phyloP scores from a whole-genome alignment of 2,329 filamentous ascomycete genomes.

The Penicillium sp. region DNA sequence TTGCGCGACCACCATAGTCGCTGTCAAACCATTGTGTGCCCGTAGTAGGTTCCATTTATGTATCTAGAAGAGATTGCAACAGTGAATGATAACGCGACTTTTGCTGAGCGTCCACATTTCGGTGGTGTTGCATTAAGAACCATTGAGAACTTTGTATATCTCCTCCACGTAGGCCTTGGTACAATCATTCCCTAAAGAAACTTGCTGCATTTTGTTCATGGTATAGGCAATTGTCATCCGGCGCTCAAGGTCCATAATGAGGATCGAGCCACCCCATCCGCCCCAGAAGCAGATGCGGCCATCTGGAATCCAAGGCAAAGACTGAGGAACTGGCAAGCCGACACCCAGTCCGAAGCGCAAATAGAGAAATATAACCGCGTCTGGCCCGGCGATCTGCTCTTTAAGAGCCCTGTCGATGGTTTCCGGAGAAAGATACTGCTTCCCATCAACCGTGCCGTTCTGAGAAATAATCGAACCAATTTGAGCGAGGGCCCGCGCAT shows the following conservation, averaged over 20 bases:
- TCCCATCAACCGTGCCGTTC: slow-evolving; percentile 37
- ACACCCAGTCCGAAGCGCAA: slow-evolving; percentile 51
- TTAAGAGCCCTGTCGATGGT: slow-evolving; percentile 53
- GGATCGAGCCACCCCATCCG: slow-evolving; percentile 52
- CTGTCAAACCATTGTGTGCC: too few species aligned
- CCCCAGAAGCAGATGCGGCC: slow-evolving; percentile 49
- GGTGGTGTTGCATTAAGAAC: background rate
- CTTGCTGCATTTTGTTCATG: slow-evolving; percentile 51
- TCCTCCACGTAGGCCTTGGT: slow-evolving; percentile 36
- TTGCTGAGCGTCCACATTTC: too few species aligned
- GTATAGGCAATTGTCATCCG: slow-evolving; percentile 50
- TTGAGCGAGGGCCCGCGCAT: slow-evolving; percentile 48
- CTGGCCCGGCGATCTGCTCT: slow-evolving; percentile 48
- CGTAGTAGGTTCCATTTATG: too few species aligned
- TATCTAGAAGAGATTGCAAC: too few species aligned
- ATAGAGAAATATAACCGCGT: slow-evolving; percentile 42
- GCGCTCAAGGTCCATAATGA: slow-evolving; percentile 50
- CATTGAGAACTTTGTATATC: slow-evolving; percentile 34
- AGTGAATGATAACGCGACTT: too few species aligned
- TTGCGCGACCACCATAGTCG: too few species aligned
- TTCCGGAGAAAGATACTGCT: slow-evolving; percentile 43
- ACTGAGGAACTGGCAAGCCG: slow-evolving; percentile 38
- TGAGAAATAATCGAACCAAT: slow-evolving; percentile 48
- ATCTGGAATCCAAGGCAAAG: slow-evolving; percentile 29
- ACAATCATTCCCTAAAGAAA: slow-evolving; percentile 34